These are phyloP conservation scores for Erythrophleum ivorense DNA, from an alignment of 331 rosid species.

Conservation along the genomic window DNA sequence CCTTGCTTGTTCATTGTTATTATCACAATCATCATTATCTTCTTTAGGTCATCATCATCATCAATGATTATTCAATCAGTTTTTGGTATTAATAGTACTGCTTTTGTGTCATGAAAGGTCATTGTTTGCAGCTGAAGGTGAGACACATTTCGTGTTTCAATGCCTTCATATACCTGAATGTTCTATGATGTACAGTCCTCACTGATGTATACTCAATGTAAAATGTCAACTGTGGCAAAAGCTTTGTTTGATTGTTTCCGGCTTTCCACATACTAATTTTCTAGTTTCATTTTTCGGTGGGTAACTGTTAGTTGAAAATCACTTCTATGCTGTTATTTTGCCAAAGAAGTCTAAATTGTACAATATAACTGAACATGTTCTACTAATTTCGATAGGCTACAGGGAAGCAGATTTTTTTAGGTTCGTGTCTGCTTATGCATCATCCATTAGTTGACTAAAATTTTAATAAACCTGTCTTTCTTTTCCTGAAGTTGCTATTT, in stretches of 20 bases:
- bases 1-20: conserved; percentile 26
- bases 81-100: background rate
- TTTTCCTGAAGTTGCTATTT: background rate
- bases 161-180: conserved; percentile 3
- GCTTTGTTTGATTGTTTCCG: background rate
- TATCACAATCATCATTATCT: conserved; percentile 2
- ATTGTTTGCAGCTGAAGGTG: conserved; percentile 20
- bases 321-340: conserved; percentile 4
- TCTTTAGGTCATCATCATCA: background rate
- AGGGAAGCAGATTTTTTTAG: background rate
- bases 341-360: background rate
- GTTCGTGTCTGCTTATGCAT: background rate
- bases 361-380: background rate
- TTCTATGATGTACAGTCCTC: conserved; percentile 1
- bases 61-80: conserved; percentile 10
- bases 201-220: background rate
- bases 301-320: conserved; percentile 14
- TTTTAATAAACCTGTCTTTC: background rate
- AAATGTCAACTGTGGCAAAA: background rate
- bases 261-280: background rate
- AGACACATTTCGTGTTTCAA: conserved; percentile 27
- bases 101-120: conserved; percentile 24
- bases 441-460: background rate
- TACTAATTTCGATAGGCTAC: background rate
- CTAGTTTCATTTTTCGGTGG: conserved; percentile 1